Evolutionary conservation across 768 basidiomycete species (phyloP).

Genomic region (Mycena amicta): DNA sequence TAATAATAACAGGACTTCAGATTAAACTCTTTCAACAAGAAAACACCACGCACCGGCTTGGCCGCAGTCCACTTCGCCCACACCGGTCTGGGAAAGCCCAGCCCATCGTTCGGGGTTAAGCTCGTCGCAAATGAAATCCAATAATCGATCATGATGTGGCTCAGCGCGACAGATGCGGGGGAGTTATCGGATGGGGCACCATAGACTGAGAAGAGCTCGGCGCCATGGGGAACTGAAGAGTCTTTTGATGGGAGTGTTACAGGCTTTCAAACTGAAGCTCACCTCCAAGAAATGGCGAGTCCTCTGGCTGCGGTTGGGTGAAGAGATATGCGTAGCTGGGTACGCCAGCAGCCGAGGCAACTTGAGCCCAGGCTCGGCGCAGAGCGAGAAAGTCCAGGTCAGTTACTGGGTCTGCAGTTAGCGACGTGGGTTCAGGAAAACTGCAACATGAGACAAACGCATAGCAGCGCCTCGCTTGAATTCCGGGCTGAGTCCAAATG

Average conservation of each 20-base stretch:
- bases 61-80: conserved; percentile 26
- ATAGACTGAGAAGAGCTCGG: conserved; percentile 36
- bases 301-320: conserved; percentile 32
- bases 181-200: conserved; percentile 23
- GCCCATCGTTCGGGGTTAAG: conserved; percentile 47
- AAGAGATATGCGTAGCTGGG: conserved; percentile 42
- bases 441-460: neutral
- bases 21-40: neutral
- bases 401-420: conserved; percentile 24
- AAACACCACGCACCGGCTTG: conserved; percentile 1
- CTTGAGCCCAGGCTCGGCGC: conserved; percentile 37
- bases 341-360: conserved; percentile 34
- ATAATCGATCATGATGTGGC: conserved; percentile 43
- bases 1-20: neutral
- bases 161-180: conserved; percentile 25
- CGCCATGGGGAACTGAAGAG: conserved; percentile 29
- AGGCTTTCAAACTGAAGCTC: conserved; percentile 7
- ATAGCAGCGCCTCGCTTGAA: conserved; percentile 40
- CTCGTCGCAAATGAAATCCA: conserved; percentile 51
- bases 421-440: no score
- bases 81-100: conserved; percentile 28
- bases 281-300: conserved; percentile 35
- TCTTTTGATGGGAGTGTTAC: neutral
- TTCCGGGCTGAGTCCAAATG: conserved; percentile 42
- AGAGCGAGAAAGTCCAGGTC: conserved; percentile 24